Percentiles rank a stretch among this genome's conserved stretches.
Evolutionary conservation across 768 basidiomycete species (phyloP).

Genomic region (Boletus patriciae): DNA sequence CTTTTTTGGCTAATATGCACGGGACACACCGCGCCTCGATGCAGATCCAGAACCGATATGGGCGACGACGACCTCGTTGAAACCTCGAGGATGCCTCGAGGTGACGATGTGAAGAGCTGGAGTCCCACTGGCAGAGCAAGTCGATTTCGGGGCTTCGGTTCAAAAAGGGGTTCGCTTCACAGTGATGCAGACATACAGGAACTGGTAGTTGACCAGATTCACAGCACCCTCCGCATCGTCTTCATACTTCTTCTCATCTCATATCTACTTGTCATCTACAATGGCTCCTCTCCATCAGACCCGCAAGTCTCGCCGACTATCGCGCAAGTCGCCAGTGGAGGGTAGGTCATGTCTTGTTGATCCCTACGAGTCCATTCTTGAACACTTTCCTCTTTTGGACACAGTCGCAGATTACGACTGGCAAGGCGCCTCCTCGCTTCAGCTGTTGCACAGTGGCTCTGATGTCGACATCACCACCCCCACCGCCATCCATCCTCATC

Average conservation of each 20-base stretch:
- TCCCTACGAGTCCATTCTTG: conserved; percentile 30
- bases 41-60: conserved; percentile 34
- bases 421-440: conserved; percentile 24
- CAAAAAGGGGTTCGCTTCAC: conserved; percentile 30
- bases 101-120: conserved; percentile 40
- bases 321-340: conserved; percentile 39
- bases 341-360: conserved; percentile 27
- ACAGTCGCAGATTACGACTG: conserved; percentile 31
- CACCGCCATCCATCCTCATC: conserved; percentile 2
- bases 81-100: conserved; percentile 40
- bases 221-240: not conserved
- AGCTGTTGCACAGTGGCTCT: conserved; percentile 22
- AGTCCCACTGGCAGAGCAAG: conserved; percentile 16
- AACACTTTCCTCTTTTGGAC: conserved; percentile 37
- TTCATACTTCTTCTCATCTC: conserved; percentile 1
- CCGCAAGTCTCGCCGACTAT: conserved; percentile 47
- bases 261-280: not conserved
- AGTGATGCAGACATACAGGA: conserved; percentile 9
- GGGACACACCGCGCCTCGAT: conserved; percentile 15
- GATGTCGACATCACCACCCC: conserved; percentile 8
- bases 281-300: conserved; percentile 37
- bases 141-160: conserved; percentile 23
- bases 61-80: conserved; percentile 21
- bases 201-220: conserved; percentile 1
- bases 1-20: not conserved